Percentiles rank a stretch among this genome's conserved stretches.
Evolutionary conservation across 306 rosid species (phyloP).

Genomic region (Cucurbita argyrosperma): DNA sequence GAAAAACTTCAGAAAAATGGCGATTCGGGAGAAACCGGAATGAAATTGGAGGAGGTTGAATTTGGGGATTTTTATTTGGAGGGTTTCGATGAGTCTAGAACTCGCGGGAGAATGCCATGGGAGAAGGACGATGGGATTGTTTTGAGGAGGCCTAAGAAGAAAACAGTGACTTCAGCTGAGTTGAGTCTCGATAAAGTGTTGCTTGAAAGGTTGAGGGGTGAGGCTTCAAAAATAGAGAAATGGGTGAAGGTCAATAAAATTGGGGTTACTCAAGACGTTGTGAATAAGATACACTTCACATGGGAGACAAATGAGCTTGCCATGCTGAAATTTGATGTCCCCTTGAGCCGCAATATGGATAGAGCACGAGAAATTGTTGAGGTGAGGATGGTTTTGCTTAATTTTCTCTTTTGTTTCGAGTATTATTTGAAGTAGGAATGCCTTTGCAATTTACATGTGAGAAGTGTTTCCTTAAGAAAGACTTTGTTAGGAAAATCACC

Average conservation of each 20-base stretch:
- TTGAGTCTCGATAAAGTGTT: conserved; percentile 40
- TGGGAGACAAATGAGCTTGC: conserved; percentile 72
- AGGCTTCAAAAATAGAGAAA: conserved; percentile 41
- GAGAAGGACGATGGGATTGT: conserved; percentile 41
- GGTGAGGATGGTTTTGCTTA: conserved; percentile 25
- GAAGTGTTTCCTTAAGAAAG: not conserved
- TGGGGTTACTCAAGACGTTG: conserved; percentile 62
- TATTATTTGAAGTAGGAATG: not conserved
- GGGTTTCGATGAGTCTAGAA: conserved; percentile 11
- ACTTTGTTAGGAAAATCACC: not conserved
- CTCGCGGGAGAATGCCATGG: conserved; percentile 57
- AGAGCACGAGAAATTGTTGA: conserved; percentile 81
- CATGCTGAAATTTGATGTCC: conserved; percentile 61
- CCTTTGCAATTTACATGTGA: not conserved
- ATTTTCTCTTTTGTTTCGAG: not conserved
- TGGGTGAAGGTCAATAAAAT: conserved; percentile 89
- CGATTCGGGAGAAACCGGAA: conserved; percentile 12
- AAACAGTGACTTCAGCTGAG: conserved; percentile 30
- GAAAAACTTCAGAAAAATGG: conserved; percentile 24
- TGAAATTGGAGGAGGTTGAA: conserved; percentile 16
- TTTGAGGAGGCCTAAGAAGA: conserved; percentile 31
- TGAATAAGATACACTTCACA: conserved; percentile 32
- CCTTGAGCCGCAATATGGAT: conserved; percentile 69
- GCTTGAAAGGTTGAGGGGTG: conserved; percentile 51
- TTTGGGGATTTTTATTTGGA: conserved; percentile 28